Base-by-base conservation (phyloP, 2,329 filamentous ascomycete genomes). In the Dactylellina drechsleri region DNA sequence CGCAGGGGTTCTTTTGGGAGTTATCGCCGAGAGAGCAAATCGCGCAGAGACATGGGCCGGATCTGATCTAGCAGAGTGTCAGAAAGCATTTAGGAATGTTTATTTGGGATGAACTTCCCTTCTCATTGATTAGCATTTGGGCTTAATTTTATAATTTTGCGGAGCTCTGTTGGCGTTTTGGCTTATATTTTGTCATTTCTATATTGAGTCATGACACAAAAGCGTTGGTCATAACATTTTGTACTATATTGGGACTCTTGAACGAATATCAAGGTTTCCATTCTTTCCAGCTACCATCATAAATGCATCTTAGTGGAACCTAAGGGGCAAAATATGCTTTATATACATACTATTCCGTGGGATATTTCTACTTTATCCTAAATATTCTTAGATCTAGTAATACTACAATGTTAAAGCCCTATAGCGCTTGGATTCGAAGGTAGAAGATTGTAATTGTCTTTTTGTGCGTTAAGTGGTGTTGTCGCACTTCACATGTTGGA, bases 11-110 rank as follows among this genome's bases (percentile, higher is more conserved):
- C 41, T 76, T 7, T 52, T 76, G 23, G 20, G 7, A 4, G 43
- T 76, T 7, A 71, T 76, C 50, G 66, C 59, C 7, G 72, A 76
- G 59, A 65, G 60, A 15, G 72, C 66, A 10, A 66, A 57, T 20
- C 64, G 20, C 23, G 66, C 65, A 16, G 72, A 76, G 49, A 76
- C 72, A 23, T 76, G 72, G 72, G 72, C 72, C 2, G 72, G 72
- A 8, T 66, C 65, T 8, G 72, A 76, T 57, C 59, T 76, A 15
- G 72, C 72, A 13, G 65, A 76, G 45, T 70, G 65, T 15, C 72
- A 76, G 54, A 66, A 47, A 43, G 72, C 61, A 20, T 76, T 60
- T 26, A 53, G 66, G 49, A 76, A 41, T 47, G 66, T 76, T 6
- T 75, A 68, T 54, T 40, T 76, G 36, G 72, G 65, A 26, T 76